These are phyloP conservation scores for Neurospora sublineolata DNA, from an alignment of 495 filamentous ascomycete species.

Conservation along the genomic window DNA sequence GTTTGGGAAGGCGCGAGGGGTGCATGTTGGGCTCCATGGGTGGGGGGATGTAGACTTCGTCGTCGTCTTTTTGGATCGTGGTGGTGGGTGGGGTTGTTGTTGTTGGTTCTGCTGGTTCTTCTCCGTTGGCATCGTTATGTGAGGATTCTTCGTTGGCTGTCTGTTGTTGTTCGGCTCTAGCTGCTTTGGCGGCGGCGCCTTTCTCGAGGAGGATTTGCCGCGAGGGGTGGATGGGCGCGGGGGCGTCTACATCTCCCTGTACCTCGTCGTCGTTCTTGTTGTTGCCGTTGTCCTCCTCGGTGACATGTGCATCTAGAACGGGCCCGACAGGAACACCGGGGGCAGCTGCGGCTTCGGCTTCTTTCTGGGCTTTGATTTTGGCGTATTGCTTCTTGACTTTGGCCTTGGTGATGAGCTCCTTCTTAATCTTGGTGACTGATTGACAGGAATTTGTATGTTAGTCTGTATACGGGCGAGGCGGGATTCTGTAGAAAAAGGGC, in stretches of 20 bases:
- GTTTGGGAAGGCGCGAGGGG: slow-evolving; percentile 7
- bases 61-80: background rate
- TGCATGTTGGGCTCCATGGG: slow-evolving; percentile 3
- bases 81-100: background rate
- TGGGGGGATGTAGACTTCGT: background rate
- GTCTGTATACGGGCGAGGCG: background rate
- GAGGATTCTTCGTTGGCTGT: background rate
- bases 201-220: slow-evolving; percentile 5
- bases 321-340: background rate
- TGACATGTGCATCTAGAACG: background rate
- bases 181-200: slow-evolving; percentile 10
- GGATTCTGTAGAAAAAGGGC: background rate
- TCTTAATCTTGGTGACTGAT: slow-evolving; percentile 83
- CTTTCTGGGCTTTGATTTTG: slow-evolving; percentile 58
- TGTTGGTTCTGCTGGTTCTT: background rate
- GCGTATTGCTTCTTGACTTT: slow-evolving; percentile 89
- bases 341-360: background rate
- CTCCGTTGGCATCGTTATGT: background rate
- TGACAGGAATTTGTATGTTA: slow-evolving; percentile 3
- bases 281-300: background rate
- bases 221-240: background rate
- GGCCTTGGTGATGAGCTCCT: slow-evolving; percentile 79
- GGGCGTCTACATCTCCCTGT: background rate
- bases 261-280: background rate
- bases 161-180: slow-evolving; percentile 1